Evolutionary conservation across 2,329 filamentous ascomycete species (phyloP), one percentile per base, ranked within the genome.

Genomic region (Arachnopeziza araneosa): DNA sequence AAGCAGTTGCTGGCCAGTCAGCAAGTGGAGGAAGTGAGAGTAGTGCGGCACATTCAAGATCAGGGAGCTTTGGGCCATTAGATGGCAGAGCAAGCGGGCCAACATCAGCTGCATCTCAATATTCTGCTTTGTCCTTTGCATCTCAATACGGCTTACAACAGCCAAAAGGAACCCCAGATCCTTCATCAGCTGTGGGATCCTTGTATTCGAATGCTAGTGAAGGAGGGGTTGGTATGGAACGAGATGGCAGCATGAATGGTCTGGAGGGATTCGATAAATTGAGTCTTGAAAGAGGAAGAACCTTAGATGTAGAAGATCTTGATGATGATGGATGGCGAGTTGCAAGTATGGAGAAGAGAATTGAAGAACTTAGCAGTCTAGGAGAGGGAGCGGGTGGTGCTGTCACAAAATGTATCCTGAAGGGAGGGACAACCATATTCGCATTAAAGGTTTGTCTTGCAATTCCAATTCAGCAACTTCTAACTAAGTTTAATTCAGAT

Each of bases 271-370:
- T 97, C 60, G 91, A 96, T 66, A 87, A 93, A 74, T 75, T 96
- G 68, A 89, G 85, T 55, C 74, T 95, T 52, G 92, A 96, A 67
- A 92, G 88, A 74, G 91, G 91, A 44, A 83, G 90, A 64, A 89
- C 87, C 24, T 77, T 93, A 49, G 95, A 99, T 74, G 93, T 96
- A 3, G 93, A 97, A 69, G 93, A 98, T 67, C 77, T 99, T 54
- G 93, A 98, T 71, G 93, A 97, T 69, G 90, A 96, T 64, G 92
- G 91, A 22, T 99, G 95, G 95, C 86, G 90, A 72, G 93, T 96
- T 56, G 95, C 93, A 12, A 96, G 92, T 71, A 84, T 90, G 73
- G 91, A 96, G 72, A 89, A 90, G 66, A 85, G 92, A 69, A 96
- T 99, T 63, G 80, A 90, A 55, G 92, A 99, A 75, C 77, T 96